phyloP scores from a whole-genome alignment of 169 alveolate genomes.

The Plasmodium berghei region DNA sequence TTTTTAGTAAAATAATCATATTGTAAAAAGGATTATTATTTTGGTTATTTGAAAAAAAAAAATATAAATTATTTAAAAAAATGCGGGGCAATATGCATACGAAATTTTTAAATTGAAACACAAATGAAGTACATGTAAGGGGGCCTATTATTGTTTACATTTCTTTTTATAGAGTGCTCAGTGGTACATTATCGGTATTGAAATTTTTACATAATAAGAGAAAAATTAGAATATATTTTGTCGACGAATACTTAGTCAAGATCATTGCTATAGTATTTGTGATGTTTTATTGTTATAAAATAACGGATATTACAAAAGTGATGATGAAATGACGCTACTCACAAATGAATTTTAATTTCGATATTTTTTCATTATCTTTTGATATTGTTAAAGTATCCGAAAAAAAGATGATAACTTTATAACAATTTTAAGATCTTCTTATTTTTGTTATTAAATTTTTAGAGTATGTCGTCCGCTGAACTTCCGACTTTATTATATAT shows the following conservation, averaged over 20 bases:
- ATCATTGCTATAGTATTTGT: constrained; percentile 78
- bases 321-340: constrained; percentile 77
- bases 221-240: background rate
- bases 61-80: too few species aligned
- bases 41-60: too few species aligned
- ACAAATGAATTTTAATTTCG: constrained; percentile 29
- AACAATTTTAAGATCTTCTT: background rate
- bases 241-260: constrained; percentile 79
- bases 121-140: too few species aligned
- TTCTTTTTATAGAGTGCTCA: background rate
- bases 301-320: constrained; percentile 76
- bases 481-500: constrained; percentile 1
- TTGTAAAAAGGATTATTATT: too few species aligned
- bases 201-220: constrained; percentile 30
- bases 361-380: constrained; percentile 2
- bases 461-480: constrained; percentile 77
- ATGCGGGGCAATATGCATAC: too few species aligned
- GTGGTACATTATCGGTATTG: constrained; percentile 61
- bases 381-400: constrained; percentile 47
- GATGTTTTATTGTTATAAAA: constrained; percentile 74
- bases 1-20: too few species aligned
- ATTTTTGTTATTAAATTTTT: constrained; percentile 1
- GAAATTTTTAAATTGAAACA: too few species aligned
- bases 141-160: background rate
- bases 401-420: constrained; percentile 49